phyloP scores from a whole-genome alignment of 768 basidiomycete genomes.

The Leccinum aurantiacum region DNA sequence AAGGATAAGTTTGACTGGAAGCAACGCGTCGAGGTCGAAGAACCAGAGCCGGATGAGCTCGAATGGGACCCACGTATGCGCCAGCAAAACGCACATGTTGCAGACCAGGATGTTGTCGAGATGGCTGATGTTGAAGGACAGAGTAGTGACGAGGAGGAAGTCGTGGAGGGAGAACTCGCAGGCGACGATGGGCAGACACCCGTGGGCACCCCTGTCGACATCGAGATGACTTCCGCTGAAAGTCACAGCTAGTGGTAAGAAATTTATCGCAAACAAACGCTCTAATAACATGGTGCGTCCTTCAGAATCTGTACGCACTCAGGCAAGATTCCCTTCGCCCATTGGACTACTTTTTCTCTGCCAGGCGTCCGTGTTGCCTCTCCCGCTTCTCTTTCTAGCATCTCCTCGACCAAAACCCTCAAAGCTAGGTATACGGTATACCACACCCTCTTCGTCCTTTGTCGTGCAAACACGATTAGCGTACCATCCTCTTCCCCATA shows the following conservation, averaged over 20 bases:
- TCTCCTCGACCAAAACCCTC: slow-evolving; percentile 49
- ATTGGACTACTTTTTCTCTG: slow-evolving; percentile 30
- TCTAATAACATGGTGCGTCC: slow-evolving; percentile 36
- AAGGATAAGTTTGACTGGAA: slow-evolving; percentile 83
- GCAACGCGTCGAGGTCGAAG: slow-evolving; percentile 74
- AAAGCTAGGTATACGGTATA: slow-evolving; percentile 66
- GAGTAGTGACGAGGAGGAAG: slow-evolving; percentile 40
- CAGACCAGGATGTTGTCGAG: slow-evolving; percentile 10
- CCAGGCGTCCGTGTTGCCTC: slow-evolving; percentile 21
- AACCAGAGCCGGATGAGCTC: slow-evolving; percentile 76
- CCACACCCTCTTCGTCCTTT: slow-evolving; percentile 76
- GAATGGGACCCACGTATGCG: slow-evolving; percentile 62
- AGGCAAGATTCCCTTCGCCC: slow-evolving; percentile 43
- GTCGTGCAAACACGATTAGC: slow-evolving; percentile 57
- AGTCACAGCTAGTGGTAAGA: slow-evolving; percentile 10
- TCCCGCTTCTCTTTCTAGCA: slow-evolving; percentile 10
- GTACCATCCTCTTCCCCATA: slow-evolving; percentile 44
- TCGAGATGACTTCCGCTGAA: slow-evolving; percentile 21
- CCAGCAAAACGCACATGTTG: slow-evolving; percentile 10
- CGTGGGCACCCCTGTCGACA: slow-evolving; percentile 18
- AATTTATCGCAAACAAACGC: background rate
- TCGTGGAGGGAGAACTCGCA: slow-evolving; percentile 36
- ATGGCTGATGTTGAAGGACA: slow-evolving; percentile 33
- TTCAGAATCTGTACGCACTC: slow-evolving; percentile 46
- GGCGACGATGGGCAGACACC: slow-evolving; percentile 33